Conservation (phyloP, 2,329 filamentous ascomycete genomes). For the Cercospora canescens region DNA sequence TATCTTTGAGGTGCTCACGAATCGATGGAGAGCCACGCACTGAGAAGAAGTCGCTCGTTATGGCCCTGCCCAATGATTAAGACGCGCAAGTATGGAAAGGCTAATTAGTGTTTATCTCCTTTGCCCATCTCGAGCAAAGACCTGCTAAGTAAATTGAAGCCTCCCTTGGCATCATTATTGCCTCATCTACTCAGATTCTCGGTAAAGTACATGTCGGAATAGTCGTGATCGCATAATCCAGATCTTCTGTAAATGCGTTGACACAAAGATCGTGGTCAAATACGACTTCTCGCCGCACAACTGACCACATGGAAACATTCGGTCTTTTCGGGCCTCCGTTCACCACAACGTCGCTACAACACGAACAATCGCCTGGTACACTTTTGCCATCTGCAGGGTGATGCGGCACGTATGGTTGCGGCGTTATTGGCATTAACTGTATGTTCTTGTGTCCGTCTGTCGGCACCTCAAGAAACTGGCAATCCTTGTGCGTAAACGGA, state of each 20-base stretch:
- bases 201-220: no score
- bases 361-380: neutral
- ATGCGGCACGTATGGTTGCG: no score
- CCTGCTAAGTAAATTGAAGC: no score
- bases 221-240: neutral
- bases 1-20: no score
- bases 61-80: no score
- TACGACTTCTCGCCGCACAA: neutral
- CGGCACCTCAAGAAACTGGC: neutral
- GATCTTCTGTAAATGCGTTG: neutral
- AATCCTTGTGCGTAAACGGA: neutral
- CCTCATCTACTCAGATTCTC: no score
- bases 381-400: neutral
- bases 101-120: no score
- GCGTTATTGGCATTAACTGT: neutral
- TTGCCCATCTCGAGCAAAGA: no score
- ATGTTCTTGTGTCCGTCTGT: neutral
- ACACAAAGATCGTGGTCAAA: neutral
- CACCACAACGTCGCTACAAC: neutral
- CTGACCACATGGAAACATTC: neutral
- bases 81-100: no score
- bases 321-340: neutral
- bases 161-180: no score
- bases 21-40: no score
- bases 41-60: no score